Evolutionary conservation across 148 eudicot genomes (phyloP).

Genomic region (Fagopyrum esculentum): DNA sequence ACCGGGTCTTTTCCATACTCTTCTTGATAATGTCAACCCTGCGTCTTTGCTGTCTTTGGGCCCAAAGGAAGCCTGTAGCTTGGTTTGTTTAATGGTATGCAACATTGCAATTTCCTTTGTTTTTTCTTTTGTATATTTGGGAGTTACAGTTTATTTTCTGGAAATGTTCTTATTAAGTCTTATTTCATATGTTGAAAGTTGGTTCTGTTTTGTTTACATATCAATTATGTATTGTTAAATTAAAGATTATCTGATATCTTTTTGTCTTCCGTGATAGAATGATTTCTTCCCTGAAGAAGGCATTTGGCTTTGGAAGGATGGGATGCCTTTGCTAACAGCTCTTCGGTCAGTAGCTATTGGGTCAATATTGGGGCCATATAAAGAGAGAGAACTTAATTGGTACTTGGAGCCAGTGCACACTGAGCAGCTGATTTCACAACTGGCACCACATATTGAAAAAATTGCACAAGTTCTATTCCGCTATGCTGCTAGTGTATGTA

Average conservation of each 20-base stretch:
- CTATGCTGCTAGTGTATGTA: conserved; percentile 86
- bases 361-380: conserved; percentile 66
- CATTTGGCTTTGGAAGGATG: conserved; percentile 80
- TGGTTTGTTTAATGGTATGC: conserved; percentile 72
- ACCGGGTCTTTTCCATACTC: conserved; percentile 83
- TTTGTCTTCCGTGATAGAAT: conserved; percentile 36
- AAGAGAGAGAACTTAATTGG: conserved; percentile 82
- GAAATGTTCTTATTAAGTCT: background rate
- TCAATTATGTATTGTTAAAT: background rate
- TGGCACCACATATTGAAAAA: conserved; percentile 66
- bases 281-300: conserved; percentile 93
- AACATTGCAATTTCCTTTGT: background rate
- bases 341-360: conserved; percentile 69
- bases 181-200: background rate
- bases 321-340: conserved; percentile 70
- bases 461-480: conserved; percentile 68
- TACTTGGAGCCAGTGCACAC: conserved; percentile 51
- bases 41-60: conserved; percentile 75
- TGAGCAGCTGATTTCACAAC: conserved; percentile 57
- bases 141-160: background rate
- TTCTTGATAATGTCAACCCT: conserved; percentile 82
- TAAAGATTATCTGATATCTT: background rate
- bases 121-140: background rate
- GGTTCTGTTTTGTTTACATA: background rate
- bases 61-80: conserved; percentile 89